A percentile compares a stretch with the other conserved stretches of the same genome.
These are phyloP conservation scores for Colletotrichum liaoningense DNA, from an alignment of 2,329 filamentous ascomycete species.

Conservation along the genomic window DNA sequence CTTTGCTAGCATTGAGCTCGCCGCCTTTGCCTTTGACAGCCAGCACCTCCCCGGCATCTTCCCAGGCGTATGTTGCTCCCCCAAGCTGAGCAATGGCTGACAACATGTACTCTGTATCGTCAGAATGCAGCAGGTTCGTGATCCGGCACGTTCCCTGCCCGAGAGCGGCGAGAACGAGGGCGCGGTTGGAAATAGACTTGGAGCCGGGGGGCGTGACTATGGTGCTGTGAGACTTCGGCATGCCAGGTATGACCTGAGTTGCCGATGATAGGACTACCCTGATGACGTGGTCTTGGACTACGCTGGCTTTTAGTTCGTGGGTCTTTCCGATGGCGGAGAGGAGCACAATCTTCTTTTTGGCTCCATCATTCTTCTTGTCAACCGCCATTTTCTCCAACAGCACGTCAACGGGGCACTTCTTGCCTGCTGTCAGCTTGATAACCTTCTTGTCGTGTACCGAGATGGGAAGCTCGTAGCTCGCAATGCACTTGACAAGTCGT, in stretches of 20 bases:
- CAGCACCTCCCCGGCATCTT: conserved; percentile 91
- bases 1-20: conserved; percentile 77
- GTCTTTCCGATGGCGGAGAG: conserved; percentile 91
- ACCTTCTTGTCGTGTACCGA: conserved; percentile 87
- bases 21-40: conserved; percentile 94
- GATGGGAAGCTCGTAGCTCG: conserved; percentile 91
- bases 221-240: conserved; percentile 73
- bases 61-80: conserved; percentile 92
- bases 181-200: conserved; percentile 97
- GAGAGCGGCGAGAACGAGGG: conserved; percentile 91
- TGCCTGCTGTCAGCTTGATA: conserved; percentile 84
- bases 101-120: conserved; percentile 97
- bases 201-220: conserved; percentile 92
- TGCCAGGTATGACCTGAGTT: conserved; percentile 78
- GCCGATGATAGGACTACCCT: conserved; percentile 85
- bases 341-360: conserved; percentile 95
- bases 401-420: conserved; percentile 86
- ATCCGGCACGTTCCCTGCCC: conserved; percentile 88
- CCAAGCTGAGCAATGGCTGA: conserved; percentile 87
- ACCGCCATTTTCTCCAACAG: conserved; percentile 94
- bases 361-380: conserved; percentile 98
- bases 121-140: conserved; percentile 93
- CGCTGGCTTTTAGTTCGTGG: conserved; percentile 86
- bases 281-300: conserved; percentile 88
- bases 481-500: conserved; percentile 89